Evolutionary conservation across 257 asterid species (phyloP), one percentile per base, ranked within the genome.

Genomic region (Nicotiana noctiflora): DNA sequence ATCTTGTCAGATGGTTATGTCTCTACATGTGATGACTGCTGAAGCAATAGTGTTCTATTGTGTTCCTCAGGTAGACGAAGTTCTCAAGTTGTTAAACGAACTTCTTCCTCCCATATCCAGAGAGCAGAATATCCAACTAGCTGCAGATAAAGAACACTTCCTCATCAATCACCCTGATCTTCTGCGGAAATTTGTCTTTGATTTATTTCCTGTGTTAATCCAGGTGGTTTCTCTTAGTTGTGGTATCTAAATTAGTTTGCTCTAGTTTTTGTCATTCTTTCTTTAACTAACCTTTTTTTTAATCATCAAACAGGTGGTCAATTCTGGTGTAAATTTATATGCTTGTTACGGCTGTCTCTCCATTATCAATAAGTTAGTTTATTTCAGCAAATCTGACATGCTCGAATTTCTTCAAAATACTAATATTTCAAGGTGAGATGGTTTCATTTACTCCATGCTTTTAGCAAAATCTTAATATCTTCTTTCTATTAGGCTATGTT

Each of bases 261-360:
- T 29, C 21, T 23, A 29, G 61, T 53, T 82, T 82, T 27, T 23
- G 11, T 23, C 75, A 63, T 29, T 40, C 51, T 55, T 74, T 81
- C 60, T 21, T 66, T 64, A 65, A 80, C 86, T 81, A 59, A 49
- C 17, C 13, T 72, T 49, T 25, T 46, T 74, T 56, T 88, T 84
- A 80, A 77, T 82, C 49, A 59, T 86, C 75, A 74, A 85, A 76
- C 93, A 95, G 99, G 97, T 92, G 88, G 98, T 94, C 81, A 87
- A 90, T 87, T 90, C 99, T 88, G 98, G 99, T 66, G 89, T 84
- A 82, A 91, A 90, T 88, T 84, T 89, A 81, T 83, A 82, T 80
- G 86, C 91, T 82, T 92, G 95, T 87, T 90, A 90, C 82, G 96
- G 98, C 70, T 94, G 98, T 86, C 89, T 96, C 21, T 92, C 97